phyloP scores from a whole-genome alignment of 1,139 yeast genomes.

The Wickerhamiella infanticola region DNA sequence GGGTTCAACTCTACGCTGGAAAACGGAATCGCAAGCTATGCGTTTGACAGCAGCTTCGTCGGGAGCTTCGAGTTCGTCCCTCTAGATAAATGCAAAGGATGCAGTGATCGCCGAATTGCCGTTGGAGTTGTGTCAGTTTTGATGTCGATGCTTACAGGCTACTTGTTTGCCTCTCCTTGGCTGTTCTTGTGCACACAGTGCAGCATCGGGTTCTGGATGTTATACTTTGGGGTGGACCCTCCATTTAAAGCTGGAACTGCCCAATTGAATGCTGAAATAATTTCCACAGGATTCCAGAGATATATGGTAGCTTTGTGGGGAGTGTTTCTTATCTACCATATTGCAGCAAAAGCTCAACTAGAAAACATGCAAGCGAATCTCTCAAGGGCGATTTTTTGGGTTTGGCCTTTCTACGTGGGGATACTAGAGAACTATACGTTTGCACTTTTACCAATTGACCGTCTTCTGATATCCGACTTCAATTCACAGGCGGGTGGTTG shows the following conservation, averaged over 20 bases:
- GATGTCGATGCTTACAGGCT: too few relatives aligned
- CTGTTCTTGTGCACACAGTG: conserved; percentile 48
- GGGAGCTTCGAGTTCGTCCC: conserved; percentile 54
- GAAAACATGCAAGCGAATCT: conserved; percentile 23
- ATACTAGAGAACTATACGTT: conserved; percentile 74
- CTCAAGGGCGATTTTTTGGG: conserved; percentile 50
- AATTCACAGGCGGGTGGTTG: conserved; percentile 64
- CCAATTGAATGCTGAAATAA: conserved; percentile 32
- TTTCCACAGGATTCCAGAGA: conserved; percentile 60
- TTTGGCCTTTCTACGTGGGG: conserved; percentile 74
- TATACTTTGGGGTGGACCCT: conserved; percentile 71
- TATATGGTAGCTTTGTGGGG: conserved; percentile 62
- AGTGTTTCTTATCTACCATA: conserved; percentile 53
- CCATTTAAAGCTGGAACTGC: conserved; percentile 46
- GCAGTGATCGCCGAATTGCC: conserved; percentile 41
- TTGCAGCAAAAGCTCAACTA: conserved; percentile 29
- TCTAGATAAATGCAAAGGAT: conserved; percentile 38
- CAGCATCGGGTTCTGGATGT: conserved; percentile 71
- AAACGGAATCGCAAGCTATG: conserved; percentile 38
- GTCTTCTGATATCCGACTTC: conserved; percentile 58
- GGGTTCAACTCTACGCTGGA: conserved; percentile 25
- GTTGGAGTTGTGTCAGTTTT: conserved; percentile 29
- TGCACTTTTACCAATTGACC: conserved; percentile 74
- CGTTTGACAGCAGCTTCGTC: conserved; percentile 60
- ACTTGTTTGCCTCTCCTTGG: conserved; percentile 38